These are phyloP conservation scores for Cucumis melo DNA, from an alignment of 306 rosid genomes.

Conservation along the genomic window DNA sequence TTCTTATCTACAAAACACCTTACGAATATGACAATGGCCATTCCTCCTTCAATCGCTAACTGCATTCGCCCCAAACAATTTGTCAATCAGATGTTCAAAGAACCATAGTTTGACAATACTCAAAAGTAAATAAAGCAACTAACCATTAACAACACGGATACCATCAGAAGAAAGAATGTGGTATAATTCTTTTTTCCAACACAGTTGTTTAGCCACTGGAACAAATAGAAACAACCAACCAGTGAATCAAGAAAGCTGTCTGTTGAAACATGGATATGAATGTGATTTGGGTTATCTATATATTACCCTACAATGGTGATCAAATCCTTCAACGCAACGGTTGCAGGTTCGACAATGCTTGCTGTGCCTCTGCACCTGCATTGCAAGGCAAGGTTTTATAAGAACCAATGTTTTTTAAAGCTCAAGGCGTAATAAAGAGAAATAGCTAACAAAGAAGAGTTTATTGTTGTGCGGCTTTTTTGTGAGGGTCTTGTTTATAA, in stretches of 20 bases:
- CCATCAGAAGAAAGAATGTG: conserved; percentile 77
- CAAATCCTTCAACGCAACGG: conserved; percentile 91
- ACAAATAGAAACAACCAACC: conserved; percentile 2
- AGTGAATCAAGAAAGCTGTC: background rate
- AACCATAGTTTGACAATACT: background rate
- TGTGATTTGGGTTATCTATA: background rate
- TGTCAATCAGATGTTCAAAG: background rate
- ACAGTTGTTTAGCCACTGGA: conserved; percentile 95
- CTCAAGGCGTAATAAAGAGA: too few species aligned
- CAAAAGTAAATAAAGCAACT: conserved; percentile 7
- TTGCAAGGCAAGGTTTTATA: background rate
- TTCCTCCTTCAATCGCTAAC: conserved; percentile 79
- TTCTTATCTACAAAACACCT: conserved; percentile 67
- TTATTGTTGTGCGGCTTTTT: too few species aligned
- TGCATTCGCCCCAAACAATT: conserved; percentile 8
- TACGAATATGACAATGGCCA: conserved; percentile 62
- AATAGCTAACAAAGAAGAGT: too few species aligned
- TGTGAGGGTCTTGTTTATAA: too few species aligned
- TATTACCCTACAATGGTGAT: conserved; percentile 87
- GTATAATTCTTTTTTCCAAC: conserved; percentile 86
- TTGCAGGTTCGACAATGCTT: conserved; percentile 95
- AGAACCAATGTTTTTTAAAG: background rate
- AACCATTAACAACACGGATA: conserved; percentile 62
- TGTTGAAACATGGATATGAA: background rate
- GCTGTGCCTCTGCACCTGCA: conserved; percentile 68